Percentiles rank a stretch among this genome's conserved stretches.
Evolutionary conservation across 495 filamentous ascomycete genomes (phyloP).

Genomic region (Niebla homalea): DNA sequence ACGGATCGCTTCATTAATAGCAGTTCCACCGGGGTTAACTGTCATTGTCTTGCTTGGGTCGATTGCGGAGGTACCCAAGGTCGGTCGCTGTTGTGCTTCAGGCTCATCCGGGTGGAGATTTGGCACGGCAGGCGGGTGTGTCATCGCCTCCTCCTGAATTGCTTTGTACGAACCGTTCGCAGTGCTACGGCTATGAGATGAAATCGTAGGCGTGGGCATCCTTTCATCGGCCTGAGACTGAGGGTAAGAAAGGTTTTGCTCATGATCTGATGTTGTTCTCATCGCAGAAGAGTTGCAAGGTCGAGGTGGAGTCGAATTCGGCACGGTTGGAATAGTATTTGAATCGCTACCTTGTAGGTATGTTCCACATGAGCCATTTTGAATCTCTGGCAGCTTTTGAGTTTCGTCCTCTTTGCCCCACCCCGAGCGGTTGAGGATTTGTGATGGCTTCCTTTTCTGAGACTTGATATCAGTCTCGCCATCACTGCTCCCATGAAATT

Average conservation of each 20-base stretch:
- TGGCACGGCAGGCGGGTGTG: too few species aligned
- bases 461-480: background rate
- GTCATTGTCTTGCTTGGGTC: background rate
- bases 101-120: too few species aligned
- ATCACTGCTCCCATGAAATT: constrained; percentile 7
- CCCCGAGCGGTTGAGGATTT: background rate
- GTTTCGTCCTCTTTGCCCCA: background rate
- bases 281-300: too few species aligned
- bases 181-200: background rate
- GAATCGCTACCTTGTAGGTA: background rate
- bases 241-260: too few species aligned
- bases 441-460: background rate
- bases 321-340: background rate
- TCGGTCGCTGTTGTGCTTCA: background rate
- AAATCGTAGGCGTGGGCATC: constrained; percentile 1
- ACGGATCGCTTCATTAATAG: too few species aligned
- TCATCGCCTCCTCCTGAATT: background rate
- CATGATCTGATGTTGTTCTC: too few species aligned
- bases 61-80: background rate
- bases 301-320: background rate
- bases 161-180: background rate
- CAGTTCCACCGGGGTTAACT: background rate
- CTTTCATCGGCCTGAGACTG: background rate
- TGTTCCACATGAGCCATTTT: background rate
- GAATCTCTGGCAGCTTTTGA: background rate